Conservation (phyloP, 805 yeast species). For the Nakazawaea molendinolei region DNA sequence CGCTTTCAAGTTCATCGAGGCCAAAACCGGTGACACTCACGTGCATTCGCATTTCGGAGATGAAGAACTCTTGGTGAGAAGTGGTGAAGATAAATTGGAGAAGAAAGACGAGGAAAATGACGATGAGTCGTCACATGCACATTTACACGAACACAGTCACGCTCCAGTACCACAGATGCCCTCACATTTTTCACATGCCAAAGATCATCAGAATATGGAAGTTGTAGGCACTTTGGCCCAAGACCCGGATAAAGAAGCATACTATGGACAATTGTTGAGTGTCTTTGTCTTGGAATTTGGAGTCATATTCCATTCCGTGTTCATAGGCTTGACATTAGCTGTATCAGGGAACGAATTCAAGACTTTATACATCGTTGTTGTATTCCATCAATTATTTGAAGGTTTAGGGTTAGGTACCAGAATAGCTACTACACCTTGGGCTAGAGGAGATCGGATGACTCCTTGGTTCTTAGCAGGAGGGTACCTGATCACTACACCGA, state of each 20-base stretch:
- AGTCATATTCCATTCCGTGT: constrained; percentile 66
- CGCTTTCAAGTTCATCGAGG: constrained; percentile 32
- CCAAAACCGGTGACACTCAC: constrained; percentile 24
- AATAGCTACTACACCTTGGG: constrained; percentile 53
- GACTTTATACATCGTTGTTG: constrained; percentile 55
- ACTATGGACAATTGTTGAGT: constrained; percentile 40
- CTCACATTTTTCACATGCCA: constrained; percentile 35
- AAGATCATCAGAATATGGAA: constrained; percentile 38
- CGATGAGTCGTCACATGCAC: constrained; percentile 8
- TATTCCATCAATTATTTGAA: constrained; percentile 75
- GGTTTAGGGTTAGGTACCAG: constrained; percentile 77
- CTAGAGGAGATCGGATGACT: constrained; percentile 32
- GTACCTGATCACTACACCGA: constrained; percentile 59
- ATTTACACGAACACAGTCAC: neutral
- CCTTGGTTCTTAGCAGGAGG: constrained; percentile 46
- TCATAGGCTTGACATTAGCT: constrained; percentile 65
- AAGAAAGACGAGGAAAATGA: constrained; percentile 13
- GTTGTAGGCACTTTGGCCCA: constrained; percentile 33
- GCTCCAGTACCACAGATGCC: constrained; percentile 23
- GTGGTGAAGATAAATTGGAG: constrained; percentile 12
- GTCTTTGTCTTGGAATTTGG: constrained; percentile 65
- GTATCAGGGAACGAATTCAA: constrained; percentile 58
- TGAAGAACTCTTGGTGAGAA: constrained; percentile 24
- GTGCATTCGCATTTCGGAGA: constrained; percentile 54
- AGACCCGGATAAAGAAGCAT: constrained; percentile 34